A percentile compares a stretch with the other conserved stretches of the same genome.
phyloP scores from a whole-genome alignment of 2,329 filamentous ascomycete genomes.

The Cordyceps cateniannulata region DNA sequence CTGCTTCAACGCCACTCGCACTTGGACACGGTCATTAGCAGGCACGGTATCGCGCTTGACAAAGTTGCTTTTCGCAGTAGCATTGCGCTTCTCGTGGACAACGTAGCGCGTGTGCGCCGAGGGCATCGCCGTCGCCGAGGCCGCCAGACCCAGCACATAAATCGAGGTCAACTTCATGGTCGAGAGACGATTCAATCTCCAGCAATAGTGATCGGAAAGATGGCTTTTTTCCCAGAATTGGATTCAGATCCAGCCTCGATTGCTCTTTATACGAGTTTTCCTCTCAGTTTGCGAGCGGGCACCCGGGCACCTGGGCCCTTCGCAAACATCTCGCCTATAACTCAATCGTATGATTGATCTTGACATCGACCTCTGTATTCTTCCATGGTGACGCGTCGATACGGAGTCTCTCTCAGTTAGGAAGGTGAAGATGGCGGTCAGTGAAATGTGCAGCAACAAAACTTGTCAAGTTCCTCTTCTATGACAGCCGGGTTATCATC shows the following conservation, averaged over 20 bases:
- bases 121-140: background rate
- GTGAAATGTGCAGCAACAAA: too few species aligned
- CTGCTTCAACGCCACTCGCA: constrained; percentile 6
- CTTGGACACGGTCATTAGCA: background rate
- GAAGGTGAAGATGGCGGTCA: background rate
- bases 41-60: background rate
- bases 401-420: background rate
- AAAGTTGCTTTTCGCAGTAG: background rate
- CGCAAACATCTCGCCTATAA: background rate
- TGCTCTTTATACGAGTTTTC: background rate
- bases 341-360: background rate
- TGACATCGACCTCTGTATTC: background rate
- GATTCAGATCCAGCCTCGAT: background rate
- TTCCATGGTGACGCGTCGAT: background rate
- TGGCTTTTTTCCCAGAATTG: background rate
- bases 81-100: constrained; percentile 1
- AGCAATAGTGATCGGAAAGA: background rate
- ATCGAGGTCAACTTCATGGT: background rate
- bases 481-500: too few species aligned
- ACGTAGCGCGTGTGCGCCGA: background rate
- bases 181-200: background rate
- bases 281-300: background rate
- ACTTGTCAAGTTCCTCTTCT: background rate
- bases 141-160: background rate
- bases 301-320: background rate